Base-by-base conservation (phyloP, 106 monocot species). In the Acorus gramineus region DNA sequence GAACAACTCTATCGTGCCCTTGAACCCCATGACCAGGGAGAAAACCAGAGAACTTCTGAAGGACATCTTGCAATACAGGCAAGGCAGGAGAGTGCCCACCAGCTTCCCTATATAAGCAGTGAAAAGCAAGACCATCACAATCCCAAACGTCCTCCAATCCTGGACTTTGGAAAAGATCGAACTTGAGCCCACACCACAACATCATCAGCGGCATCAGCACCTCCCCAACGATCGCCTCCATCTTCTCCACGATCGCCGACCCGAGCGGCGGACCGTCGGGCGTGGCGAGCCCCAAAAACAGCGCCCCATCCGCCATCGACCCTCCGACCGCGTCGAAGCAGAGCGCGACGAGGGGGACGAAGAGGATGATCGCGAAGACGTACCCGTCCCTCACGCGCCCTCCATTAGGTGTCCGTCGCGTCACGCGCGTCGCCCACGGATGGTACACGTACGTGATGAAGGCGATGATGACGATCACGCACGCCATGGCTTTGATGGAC, bases 261-360 rank as follows among this genome's bases (percentile, higher is more conserved):
- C 92, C 92, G 2, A 92, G 58, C 12, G 92, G 92, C 78, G 79
- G 76, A n/a, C 92, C 92, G 1, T 87, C 81, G 0, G 92, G 92
- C 11, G 87, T 50, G 3, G 61, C 70, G 7, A 92, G 66, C 5
- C 92, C 92, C 3, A 87, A 48, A n/a, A 92, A 11, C 13, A 87
- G 12, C 12, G 84, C 66, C 13, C 92, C 87, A 4, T 72, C 8
- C 4, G 63, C 62, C n/a, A 61, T 12, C 10, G 73, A 74, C 61
- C 53, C 75, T 51, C 92, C 87, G 53, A 77, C 61, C 44, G 11
- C 11, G 60, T 66, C 58, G 44, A 53, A 9, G 4, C 45, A 2
- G 3, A 77, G 7, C 12, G 55, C 66, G 43, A 46, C 52, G 4
- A 4, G 8, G 7, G 71, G 43, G 5, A 56, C 49, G 6, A 77